Evolutionary conservation across 2,329 filamentous ascomycete genomes (phyloP), one percentile per base, ranked within the genome.

Genomic region (Cercospora sp.): DNA sequence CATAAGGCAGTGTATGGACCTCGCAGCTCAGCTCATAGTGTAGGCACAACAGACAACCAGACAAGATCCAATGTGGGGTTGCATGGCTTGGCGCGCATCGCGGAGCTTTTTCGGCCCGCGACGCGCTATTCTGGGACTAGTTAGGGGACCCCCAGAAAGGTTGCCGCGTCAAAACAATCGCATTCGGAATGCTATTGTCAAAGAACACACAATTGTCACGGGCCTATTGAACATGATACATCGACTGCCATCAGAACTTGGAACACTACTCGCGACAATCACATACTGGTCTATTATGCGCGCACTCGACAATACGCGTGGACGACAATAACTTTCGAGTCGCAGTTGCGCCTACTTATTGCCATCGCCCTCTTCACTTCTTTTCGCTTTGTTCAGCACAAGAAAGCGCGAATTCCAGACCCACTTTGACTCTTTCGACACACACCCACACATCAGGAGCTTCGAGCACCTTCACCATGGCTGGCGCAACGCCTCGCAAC

Each of bases 401-500:
- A n/a, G 30, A 58, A 58, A 30, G 30, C 16, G n/a, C 31, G 36
- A n/a, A 26, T 26, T 3, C 13, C 26, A 36, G 18, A 42, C 20
- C 26, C 23, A 18, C 18, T 61, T 30, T 8, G 23, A 20, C 7
- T 30, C n/a, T 5, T 8, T 13, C 57, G 33, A 60, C 28, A 60
- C 28, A 60, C 57, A 12, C 7, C 31, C 33, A 12, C 23, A 33
- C 57, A 59, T 33, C 33, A 30, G 2, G 16, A 18, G 13, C 57
- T 39, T n/a, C 36, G 2, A 39, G 16, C 36, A 39, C 48, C 20
- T 55, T 28, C 18, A 67, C 12, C 53, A 67, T 67, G 65, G 55
- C 60, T 30, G 59, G 60, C 23, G 60, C 65, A 7, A 66, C 69
- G 33, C 62, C 65, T 16, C 69, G 69, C 63, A 26, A 42, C 16